Percentiles rank a stretch among this genome's conserved stretches.
Conservation (phyloP, 2,329 filamentous ascomycete species). For the Pestalotiopsis sp. region DNA sequence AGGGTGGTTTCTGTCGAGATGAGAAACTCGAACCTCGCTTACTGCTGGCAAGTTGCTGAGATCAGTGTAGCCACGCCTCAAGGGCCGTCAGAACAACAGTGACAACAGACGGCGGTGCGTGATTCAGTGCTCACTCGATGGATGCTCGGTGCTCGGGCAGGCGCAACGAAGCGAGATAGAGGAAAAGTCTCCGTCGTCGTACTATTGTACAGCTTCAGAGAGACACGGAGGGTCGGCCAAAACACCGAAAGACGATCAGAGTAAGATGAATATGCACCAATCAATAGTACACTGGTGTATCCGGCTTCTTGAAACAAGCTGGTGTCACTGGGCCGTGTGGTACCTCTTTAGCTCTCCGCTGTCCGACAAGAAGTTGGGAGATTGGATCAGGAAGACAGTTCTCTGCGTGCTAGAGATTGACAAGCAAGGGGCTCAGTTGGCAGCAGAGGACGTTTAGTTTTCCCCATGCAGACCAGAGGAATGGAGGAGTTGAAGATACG, state of each 20-base stretch:
- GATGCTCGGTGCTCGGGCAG: conserved; percentile 1
- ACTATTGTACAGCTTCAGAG: conserved; percentile 17
- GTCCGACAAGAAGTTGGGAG: conserved; percentile 14
- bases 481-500: conserved; percentile 7
- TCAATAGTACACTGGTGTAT: conserved; percentile 21
- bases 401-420: conserved; percentile 12
- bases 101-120: background rate
- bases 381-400: background rate
- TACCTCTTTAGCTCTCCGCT: conserved; percentile 12
- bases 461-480: conserved; percentile 3
- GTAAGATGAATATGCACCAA: conserved; percentile 17
- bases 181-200: conserved; percentile 23
- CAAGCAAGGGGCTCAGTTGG: background rate
- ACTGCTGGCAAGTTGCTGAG: background rate
- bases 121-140: conserved; percentile 14
- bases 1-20: background rate
- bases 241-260: conserved; percentile 9
- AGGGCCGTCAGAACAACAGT: background rate
- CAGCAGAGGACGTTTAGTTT: conserved; percentile 11
- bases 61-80: conserved; percentile 7
- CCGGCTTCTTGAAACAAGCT: conserved; percentile 19
- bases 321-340: conserved; percentile 18
- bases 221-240: conserved; percentile 14
- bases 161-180: conserved; percentile 17
- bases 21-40: background rate